Base-by-base conservation (phyloP, 2,329 filamentous ascomycete species). In the Amylocarpus encephaloides region DNA sequence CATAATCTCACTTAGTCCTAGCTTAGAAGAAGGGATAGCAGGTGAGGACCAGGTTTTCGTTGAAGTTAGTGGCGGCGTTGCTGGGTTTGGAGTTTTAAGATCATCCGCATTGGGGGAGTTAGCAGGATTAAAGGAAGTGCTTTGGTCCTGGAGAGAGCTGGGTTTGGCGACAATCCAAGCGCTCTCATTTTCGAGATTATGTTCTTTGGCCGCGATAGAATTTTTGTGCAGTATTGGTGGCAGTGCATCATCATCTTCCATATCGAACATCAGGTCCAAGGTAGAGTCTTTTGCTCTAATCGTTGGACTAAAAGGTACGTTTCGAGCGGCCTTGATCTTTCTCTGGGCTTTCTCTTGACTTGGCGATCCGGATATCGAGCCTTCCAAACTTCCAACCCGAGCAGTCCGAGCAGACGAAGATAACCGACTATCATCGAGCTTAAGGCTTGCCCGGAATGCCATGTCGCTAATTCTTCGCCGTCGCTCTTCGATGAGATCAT, bases 221-320 rank as follows among this genome's bases (percentile, higher is more conserved):
- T 7, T 16, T 3, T 38, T 45, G 11, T 42, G 29, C 6, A n/a
- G n/a, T 5, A 19, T 19, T 38, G 45, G 42, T 12, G 43, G 32
- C 9, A 58, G 48, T 12, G 50, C 36, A 15, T 64, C 61, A 29
- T 66, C 65, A 16, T 94, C 90, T 51, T 95, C 92, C 90, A 96
- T 96, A 57, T 88, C 82, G 64, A 96, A 96, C 67, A 95, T 95
- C 48, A 96, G 75, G 59, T 96, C 91, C 34, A 76, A 76, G 1
- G 77, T 72, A 0, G 86, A 91, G 16, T 76, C 76, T 61, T 82
- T 89, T 1, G 85, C 76, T 48, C 80, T 83, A 40, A 93, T 72
- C 15, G 71, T 74, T 1, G 89, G 88, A 49, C 82, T 88, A 46
- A 78, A 75, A 0, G 76, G 73, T 53, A 81, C 80, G 55, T 82